Base-by-base conservation (phyloP, 78 protist species). In the Chrysochromulina tobinii region DNA sequence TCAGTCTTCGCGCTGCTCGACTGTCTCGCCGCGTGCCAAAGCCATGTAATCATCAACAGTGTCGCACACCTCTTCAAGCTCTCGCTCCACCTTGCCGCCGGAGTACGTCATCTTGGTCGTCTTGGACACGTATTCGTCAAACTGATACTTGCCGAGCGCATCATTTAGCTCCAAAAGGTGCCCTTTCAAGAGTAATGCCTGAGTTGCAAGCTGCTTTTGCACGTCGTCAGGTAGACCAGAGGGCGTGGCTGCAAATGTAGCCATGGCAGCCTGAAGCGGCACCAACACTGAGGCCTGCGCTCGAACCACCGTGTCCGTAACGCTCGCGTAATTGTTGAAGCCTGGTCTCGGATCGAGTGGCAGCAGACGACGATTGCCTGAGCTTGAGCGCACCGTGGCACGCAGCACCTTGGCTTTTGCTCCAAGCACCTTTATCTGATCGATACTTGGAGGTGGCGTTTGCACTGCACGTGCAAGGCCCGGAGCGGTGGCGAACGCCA, bases 1-100 rank as follows among this genome's bases (percentile, higher is more conserved):
- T 69, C 51, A 69, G 17, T 69, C 79, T 1, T 11, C 50, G 54
- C 79, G 79, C 38, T 11, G 9, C 20, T 5, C n/a, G 3, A 69
- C 79, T 3, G 54, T 38, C 7, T 7, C 23, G 4, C 53, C 84
- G 54, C n/a, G 58, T 7, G 55, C 59, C 8, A 75, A n/a, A 7
- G 5, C 27, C 2, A 75, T 4, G n/a, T 15, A 75, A 58, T 75
- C 84, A 14, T 75, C 84, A 0, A 51, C 9, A 18, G 84, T 75
- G 8, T 75, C 84, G 84, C 58, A 51, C 23, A 75, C 84, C 57
- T 75, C 84, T 14, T 75, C 84, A 14, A 75, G 84, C 84, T 75
- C 84, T 1, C 84, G 84, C 84, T 75, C 84, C 54, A 75, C 84
- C 84, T 75, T 75, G 14, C 84, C 84, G 48, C 84, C 84, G 4